phyloP scores from a whole-genome alignment of 495 filamentous ascomycete species.

The Arthonia radiata region DNA sequence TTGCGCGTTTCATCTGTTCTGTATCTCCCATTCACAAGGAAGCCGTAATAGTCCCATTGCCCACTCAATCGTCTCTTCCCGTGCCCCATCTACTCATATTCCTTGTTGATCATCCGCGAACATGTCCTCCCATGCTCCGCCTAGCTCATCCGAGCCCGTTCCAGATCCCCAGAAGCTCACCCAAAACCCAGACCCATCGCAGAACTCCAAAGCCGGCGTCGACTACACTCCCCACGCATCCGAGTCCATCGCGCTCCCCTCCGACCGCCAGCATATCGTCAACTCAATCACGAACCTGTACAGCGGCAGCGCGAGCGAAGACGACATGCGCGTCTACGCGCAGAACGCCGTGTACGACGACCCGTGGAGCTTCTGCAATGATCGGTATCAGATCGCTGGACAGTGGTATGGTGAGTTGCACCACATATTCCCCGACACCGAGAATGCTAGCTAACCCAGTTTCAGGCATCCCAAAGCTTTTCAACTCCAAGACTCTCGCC shows the following conservation, averaged over 20 bases:
- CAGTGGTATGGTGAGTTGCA: slow-evolving; percentile 21
- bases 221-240: slow-evolving; percentile 21
- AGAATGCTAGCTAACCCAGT: background rate
- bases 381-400: slow-evolving; percentile 23
- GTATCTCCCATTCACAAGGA: too few relatives aligned
- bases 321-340: slow-evolving; percentile 24
- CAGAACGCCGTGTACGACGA: slow-evolving; percentile 23
- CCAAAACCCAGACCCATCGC: slow-evolving; percentile 7
- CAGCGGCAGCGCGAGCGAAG: slow-evolving; percentile 20
- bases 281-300: slow-evolving; percentile 18
- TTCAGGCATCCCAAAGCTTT: slow-evolving; percentile 16
- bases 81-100: too few relatives aligned
- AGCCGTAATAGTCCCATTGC: too few relatives aligned
- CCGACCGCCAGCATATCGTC: slow-evolving; percentile 14
- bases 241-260: slow-evolving; percentile 13
- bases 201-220: slow-evolving; percentile 12
- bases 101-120: too few relatives aligned
- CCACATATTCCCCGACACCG: background rate
- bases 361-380: slow-evolving; percentile 24
- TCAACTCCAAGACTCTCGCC: slow-evolving; percentile 16
- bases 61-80: too few relatives aligned
- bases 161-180: slow-evolving; percentile 15
- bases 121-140: too few relatives aligned
- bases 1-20: too few relatives aligned
- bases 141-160: too few relatives aligned